These are phyloP conservation scores for Ocimum tenuiflorum DNA, from an alignment of 257 asterid genomes.

Conservation along the genomic window DNA sequence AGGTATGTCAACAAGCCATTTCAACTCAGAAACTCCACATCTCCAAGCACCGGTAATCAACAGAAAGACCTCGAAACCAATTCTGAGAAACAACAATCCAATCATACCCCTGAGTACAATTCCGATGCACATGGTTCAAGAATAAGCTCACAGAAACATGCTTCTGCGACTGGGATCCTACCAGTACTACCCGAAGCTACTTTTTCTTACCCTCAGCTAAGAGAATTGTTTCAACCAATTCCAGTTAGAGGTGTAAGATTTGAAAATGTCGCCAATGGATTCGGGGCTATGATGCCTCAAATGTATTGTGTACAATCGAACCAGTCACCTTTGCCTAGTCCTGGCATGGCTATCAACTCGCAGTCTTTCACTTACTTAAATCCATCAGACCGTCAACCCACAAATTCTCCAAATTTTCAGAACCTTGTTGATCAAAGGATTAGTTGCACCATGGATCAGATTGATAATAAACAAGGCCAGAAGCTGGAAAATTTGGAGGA, in stretches of 20 bases:
- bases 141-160: slow-evolving; percentile 30
- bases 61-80: slow-evolving; percentile 40
- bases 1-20: slow-evolving; percentile 58
- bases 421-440: slow-evolving; percentile 32
- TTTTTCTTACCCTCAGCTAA: slow-evolving; percentile 28
- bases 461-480: slow-evolving; percentile 33
- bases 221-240: slow-evolving; percentile 41
- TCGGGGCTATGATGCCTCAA: slow-evolving; percentile 37
- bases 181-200: slow-evolving; percentile 32
- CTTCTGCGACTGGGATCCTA: slow-evolving; percentile 24
- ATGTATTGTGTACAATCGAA: slow-evolving; percentile 24
- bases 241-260: slow-evolving; percentile 47
- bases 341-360: slow-evolving; percentile 32
- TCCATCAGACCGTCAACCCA: slow-evolving; percentile 25
- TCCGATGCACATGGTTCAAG: slow-evolving; percentile 37
- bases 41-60: slow-evolving; percentile 47
- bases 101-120: slow-evolving; percentile 38
- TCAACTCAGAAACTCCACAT: slow-evolving; percentile 35
- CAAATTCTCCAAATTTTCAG: slow-evolving; percentile 32
- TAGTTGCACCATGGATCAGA: slow-evolving; percentile 33
- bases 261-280: slow-evolving; percentile 33
- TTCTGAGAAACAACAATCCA: slow-evolving; percentile 42
- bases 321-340: slow-evolving; percentile 34
- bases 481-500: slow-evolving; percentile 34
- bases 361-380: slow-evolving; percentile 32